These are phyloP conservation scores for Russula sp. DNA, from an alignment of 768 basidiomycete species.

Conservation along the genomic window DNA sequence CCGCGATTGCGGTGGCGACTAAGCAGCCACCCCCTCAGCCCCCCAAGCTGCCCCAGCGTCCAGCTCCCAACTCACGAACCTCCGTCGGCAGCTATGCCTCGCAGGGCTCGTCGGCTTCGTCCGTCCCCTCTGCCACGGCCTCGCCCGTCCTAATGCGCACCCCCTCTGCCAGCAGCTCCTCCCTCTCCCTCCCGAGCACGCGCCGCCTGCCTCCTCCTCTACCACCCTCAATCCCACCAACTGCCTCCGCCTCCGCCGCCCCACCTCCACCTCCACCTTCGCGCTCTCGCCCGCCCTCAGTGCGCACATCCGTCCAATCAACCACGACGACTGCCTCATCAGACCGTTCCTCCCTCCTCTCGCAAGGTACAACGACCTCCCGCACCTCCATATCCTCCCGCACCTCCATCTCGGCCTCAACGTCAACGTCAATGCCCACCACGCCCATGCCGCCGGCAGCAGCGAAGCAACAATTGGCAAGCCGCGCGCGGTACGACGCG, in stretches of 20 bases:
- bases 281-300: constrained; percentile 24
- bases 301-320: constrained; percentile 31
- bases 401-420: background rate
- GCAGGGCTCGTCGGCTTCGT: constrained; percentile 3
- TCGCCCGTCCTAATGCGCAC: constrained; percentile 21
- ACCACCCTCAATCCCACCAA: background rate
- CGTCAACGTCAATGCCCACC: background rate
- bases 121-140: constrained; percentile 39
- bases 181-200: constrained; percentile 2
- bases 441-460: background rate
- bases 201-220: constrained; percentile 10
- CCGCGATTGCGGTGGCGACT: background rate
- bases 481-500: constrained; percentile 26
- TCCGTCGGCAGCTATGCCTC: constrained; percentile 15
- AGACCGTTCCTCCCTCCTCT: constrained; percentile 13
- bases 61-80: background rate
- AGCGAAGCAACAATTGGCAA: constrained; percentile 18
- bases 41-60: constrained; percentile 21
- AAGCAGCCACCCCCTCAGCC: background rate
- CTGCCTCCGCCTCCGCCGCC: background rate
- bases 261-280: constrained; percentile 4
- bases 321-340: constrained; percentile 25
- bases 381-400: constrained; percentile 29
- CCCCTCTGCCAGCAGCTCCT: background rate
- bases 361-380: constrained; percentile 49